Percentiles rank a stretch among this genome's conserved stretches.
Evolutionary conservation across 257 asterid species (phyloP).

Genomic region (Cinchona pubescens): DNA sequence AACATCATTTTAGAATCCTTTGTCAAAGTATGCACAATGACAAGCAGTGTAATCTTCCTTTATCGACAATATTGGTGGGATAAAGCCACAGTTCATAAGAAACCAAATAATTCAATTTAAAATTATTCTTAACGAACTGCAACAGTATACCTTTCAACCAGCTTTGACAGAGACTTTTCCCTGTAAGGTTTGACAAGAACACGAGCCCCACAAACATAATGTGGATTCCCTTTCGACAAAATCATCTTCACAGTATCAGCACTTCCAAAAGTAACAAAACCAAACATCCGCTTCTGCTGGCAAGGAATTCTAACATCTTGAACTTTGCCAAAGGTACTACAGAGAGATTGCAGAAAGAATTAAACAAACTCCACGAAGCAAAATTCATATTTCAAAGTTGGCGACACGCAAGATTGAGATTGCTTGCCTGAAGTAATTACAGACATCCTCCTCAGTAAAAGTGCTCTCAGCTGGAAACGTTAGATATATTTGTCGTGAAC

Average conservation of each 20-base stretch:
- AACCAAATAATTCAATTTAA: background rate
- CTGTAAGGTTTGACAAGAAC: slow-evolving; percentile 89
- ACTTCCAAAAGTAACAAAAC: slow-evolving; percentile 69
- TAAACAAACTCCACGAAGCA: slow-evolving; percentile 3
- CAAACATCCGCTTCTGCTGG: slow-evolving; percentile 89
- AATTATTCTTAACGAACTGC: background rate
- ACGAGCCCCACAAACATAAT: slow-evolving; percentile 81
- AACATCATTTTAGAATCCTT: background rate
- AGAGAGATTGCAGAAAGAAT: slow-evolving; percentile 16
- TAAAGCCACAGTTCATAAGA: background rate
- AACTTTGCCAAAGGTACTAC: slow-evolving; percentile 75
- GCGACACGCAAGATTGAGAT: slow-evolving; percentile 3
- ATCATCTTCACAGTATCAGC: slow-evolving; percentile 66
- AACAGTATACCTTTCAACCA: slow-evolving; percentile 48
- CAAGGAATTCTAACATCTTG: slow-evolving; percentile 91
- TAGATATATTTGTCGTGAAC: slow-evolving; percentile 74
- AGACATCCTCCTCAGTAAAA: slow-evolving; percentile 74
- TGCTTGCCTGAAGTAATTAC: slow-evolving; percentile 60
- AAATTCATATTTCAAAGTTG: background rate
- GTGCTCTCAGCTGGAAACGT: slow-evolving; percentile 88
- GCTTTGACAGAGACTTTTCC: slow-evolving; percentile 75
- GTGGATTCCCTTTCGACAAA: slow-evolving; percentile 80
- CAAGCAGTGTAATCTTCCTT: background rate
- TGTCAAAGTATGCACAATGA: background rate
- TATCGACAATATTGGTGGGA: background rate